Evolutionary conservation across 2,329 filamentous ascomycete genomes (phyloP).

Genomic region (Phaeoacremonium minimum): DNA sequence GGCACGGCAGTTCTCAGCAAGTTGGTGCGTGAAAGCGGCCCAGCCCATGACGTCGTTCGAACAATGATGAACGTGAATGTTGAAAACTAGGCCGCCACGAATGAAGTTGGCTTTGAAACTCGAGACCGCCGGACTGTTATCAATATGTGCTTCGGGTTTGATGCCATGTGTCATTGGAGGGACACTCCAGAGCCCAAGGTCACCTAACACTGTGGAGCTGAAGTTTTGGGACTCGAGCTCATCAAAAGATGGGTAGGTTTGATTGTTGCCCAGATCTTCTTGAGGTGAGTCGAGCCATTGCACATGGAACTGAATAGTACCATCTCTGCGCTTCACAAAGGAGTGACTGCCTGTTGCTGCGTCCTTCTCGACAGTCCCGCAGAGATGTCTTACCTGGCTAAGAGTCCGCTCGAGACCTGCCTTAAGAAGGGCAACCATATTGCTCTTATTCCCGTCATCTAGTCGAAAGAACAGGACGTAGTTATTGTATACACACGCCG

Average conservation of each 20-base stretch:
- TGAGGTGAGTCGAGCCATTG: slow-evolving; percentile 29
- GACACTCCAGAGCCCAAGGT: slow-evolving; percentile 26
- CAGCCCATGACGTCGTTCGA: slow-evolving; percentile 37
- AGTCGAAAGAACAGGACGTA: slow-evolving; percentile 34
- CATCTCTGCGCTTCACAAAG: slow-evolving; percentile 21
- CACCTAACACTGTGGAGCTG: slow-evolving; percentile 21
- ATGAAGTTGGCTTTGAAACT: slow-evolving; percentile 37
- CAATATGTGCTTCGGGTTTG: slow-evolving; percentile 29
- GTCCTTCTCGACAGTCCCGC: slow-evolving; percentile 34
- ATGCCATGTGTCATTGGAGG: slow-evolving; percentile 32
- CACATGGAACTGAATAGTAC: slow-evolving; percentile 24
- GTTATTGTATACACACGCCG: slow-evolving; percentile 26
- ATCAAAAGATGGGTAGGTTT: slow-evolving; percentile 28
- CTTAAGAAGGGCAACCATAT: slow-evolving; percentile 14
- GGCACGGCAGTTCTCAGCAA: slow-evolving; percentile 33
- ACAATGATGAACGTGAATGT: slow-evolving; percentile 37
- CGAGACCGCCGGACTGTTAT: slow-evolving; percentile 23
- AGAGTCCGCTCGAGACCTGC: slow-evolving; percentile 18
- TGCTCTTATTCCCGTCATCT: slow-evolving; percentile 20
- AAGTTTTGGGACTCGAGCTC: slow-evolving; percentile 32
- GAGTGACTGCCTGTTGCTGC: slow-evolving; percentile 23
- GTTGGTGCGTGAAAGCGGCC: slow-evolving; percentile 28
- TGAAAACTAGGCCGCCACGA: slow-evolving; percentile 33
- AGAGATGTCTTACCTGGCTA: slow-evolving; percentile 23
- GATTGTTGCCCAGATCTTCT: too few species aligned